Evolutionary conservation across 139 green algal species (phyloP).

Genomic region (Tetradesmus lagerheimii): DNA sequence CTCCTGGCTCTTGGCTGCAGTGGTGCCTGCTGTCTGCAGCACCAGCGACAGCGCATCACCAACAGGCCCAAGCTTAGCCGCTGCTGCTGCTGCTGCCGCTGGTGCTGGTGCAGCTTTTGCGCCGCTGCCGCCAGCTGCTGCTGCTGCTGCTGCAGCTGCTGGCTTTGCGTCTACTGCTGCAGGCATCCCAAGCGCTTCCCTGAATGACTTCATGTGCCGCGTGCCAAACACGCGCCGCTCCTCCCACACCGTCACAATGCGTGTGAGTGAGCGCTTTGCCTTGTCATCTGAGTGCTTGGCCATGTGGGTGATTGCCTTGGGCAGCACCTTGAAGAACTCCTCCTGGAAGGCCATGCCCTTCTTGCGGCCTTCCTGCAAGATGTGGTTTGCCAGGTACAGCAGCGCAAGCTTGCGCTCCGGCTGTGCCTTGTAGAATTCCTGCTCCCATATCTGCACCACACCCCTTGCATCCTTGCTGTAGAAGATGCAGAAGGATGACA

Average conservation of each 20-base stretch:
- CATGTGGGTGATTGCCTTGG: conserved; percentile 31
- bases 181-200: conserved; percentile 23
- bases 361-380: conserved; percentile 74
- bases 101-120: background rate
- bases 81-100: background rate
- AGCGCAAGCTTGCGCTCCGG: conserved; percentile 54
- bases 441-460: conserved; percentile 63
- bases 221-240: conserved; percentile 62
- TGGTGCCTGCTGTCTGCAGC: background rate
- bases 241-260: conserved; percentile 59
- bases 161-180: too few relatives aligned
- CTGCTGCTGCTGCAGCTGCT: too few relatives aligned
- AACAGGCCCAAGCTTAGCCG: conserved; percentile 27
- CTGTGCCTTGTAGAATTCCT: conserved; percentile 55
- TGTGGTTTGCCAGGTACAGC: conserved; percentile 70
- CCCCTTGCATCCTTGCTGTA: conserved; percentile 60
- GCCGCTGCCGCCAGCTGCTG: background rate
- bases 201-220: conserved; percentile 53
- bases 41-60: conserved; percentile 21
- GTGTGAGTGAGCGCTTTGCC: background rate
- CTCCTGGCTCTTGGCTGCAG: conserved; percentile 18
- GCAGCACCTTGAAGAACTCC: conserved; percentile 70
- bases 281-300: conserved; percentile 48
- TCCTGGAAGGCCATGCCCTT: conserved; percentile 75
- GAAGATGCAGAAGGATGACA: conserved; percentile 64